Base-by-base conservation (phyloP, 2,329 filamentous ascomycete genomes). In the Aspergillus ruber region DNA sequence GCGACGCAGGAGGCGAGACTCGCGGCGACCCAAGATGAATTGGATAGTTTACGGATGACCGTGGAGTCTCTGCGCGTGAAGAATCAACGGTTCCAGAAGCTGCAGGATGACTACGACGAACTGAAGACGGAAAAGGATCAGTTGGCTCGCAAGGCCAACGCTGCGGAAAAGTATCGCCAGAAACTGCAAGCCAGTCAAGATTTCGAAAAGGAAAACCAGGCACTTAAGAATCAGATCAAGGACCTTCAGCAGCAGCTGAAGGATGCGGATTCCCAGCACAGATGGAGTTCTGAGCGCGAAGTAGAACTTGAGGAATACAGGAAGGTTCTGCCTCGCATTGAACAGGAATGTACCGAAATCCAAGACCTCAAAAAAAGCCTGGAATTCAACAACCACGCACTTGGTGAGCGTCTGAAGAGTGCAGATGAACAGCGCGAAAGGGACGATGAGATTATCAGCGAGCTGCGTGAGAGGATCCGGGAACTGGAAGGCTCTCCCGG, bases 1-100 rank as follows among this genome's bases (percentile, higher is more conserved):
- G 81, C 82, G 35, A 78, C 75, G 20, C 80, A 88, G 56, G 86
- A 90, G 63, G 76, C 78, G 17, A 79, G 86, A 56, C 68, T 84
- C 9, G 79, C 85, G 48, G 73, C 77, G 27, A 57, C 68, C 25
- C 68, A 74, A 49, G 64, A 71, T 47, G 69, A 74, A 49, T 66
- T 72, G 6, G 70, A 72, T 51, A 66, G 67, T 23, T 56, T 75
- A 23, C 64, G 67, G 17, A 74, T 73, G 65, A 67, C 64, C 0
- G 62, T 72, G 20, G 71, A 74, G 49, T 69, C 70, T 4, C 56
- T 74, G 48, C 68, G 68, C 40, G 66, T 71, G 47, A 73, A 74
- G 54, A 69, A 69, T 15, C 68, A 74, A 49, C 66, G 69, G 29
- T 69, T 68, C 33, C 71, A 73, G 50, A 72, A 71, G 49, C 54